These are phyloP conservation scores for Chrysosporium keratinophilum DNA, from an alignment of 2,329 filamentous ascomycete genomes.

Conservation along the genomic window DNA sequence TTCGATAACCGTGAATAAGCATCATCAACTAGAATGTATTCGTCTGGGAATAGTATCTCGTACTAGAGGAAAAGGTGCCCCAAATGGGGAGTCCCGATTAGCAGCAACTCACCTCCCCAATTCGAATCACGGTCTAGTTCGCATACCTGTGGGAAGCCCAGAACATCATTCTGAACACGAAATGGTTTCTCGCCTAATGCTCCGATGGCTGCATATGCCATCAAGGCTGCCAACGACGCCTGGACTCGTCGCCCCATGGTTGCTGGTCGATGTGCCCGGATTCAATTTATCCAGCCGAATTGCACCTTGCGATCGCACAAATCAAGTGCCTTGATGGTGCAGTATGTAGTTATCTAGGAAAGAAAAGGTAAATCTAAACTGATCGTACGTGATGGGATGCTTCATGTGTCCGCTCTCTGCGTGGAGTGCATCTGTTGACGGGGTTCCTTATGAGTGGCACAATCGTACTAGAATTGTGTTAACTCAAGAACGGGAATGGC, in stretches of 20 bases:
- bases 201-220: constrained; percentile 25
- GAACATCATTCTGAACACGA: constrained; percentile 77
- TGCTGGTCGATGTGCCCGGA: neutral
- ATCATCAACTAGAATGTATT: constrained; percentile 60
- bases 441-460: neutral
- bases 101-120: neutral
- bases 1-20: constrained; percentile 49
- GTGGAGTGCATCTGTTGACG: neutral
- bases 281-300: neutral
- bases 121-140: neutral
- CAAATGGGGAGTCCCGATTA: neutral
- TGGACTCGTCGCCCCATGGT: constrained; percentile 11
- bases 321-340: neutral
- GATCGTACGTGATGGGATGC: neutral
- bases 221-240: constrained; percentile 21
- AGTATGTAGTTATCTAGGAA: neutral
- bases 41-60: constrained; percentile 64
- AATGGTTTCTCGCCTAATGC: constrained; percentile 53
- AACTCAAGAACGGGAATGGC: too few species aligned
- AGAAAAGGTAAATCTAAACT: neutral
- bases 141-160: constrained; percentile 72
- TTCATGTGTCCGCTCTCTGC: neutral
- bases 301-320: too few species aligned
- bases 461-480: neutral
- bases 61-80: constrained; percentile 46